Evolutionary conservation across 2,329 filamentous ascomycete species (phyloP).

Genomic region (Graphiopsis chlorocephala): DNA sequence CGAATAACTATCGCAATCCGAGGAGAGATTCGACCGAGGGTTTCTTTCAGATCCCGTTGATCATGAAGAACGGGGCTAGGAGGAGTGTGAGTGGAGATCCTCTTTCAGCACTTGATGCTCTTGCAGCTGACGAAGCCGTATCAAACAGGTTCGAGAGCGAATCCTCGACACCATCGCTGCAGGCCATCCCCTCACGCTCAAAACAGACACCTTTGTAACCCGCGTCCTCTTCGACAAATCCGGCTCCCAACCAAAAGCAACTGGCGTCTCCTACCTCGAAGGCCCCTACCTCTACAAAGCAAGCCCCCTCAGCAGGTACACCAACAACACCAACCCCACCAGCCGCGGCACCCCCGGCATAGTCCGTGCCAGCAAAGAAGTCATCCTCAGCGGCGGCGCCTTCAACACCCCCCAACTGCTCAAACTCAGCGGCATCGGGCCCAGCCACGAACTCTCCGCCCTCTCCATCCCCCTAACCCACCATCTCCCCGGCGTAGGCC

Average conservation of each 20-base stretch:
- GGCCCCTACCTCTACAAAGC: constrained; percentile 41
- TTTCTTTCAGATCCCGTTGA: constrained; percentile 59
- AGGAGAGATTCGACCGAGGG: constrained; percentile 48
- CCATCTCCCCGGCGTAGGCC: constrained; percentile 58
- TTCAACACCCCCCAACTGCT: constrained; percentile 65
- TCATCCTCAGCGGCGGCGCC: constrained; percentile 50
- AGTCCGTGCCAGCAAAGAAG: constrained; percentile 41
- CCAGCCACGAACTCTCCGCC: constrained; percentile 49
- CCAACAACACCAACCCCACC: constrained; percentile 18
- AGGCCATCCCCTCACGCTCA: constrained; percentile 55
- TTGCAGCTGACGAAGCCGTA: no score
- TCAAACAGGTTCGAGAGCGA: constrained; percentile 49
- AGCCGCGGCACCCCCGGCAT: constrained; percentile 38
- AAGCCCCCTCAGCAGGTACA: constrained; percentile 27
- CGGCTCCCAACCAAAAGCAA: constrained; percentile 40
- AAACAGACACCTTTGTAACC: constrained; percentile 62
- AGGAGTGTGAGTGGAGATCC: constrained; percentile 36
- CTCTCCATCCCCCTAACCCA: constrained; percentile 55
- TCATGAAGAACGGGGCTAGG: constrained; percentile 38
- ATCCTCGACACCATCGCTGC: constrained; percentile 50
- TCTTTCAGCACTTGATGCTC: background rate
- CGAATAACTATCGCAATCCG: constrained; percentile 29
- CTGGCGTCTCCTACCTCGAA: constrained; percentile 44
- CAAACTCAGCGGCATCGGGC: constrained; percentile 63
- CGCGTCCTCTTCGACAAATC: constrained; percentile 58